These are phyloP conservation scores for Lecanicillium sp. DNA, from an alignment of 2,329 filamentous ascomycete species.

Conservation along the genomic window DNA sequence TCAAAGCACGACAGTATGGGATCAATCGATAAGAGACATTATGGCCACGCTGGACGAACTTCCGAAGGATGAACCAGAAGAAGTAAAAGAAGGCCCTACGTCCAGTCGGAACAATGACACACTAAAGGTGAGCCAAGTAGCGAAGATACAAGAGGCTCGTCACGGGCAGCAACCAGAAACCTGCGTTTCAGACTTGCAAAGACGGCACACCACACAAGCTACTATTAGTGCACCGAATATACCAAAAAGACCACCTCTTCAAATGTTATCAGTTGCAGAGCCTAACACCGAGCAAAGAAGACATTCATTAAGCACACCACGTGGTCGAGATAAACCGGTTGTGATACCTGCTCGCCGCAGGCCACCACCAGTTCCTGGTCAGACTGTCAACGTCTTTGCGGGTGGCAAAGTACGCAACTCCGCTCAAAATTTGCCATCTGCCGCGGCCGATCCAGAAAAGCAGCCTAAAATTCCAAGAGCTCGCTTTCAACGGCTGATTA, in stretches of 20 bases:
- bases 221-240: too few relatives aligned
- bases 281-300: too few relatives aligned
- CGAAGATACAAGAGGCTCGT: too few relatives aligned
- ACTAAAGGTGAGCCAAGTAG: too few relatives aligned
- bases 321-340: conserved; percentile 4
- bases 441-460: conserved; percentile 31
- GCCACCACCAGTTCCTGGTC: background rate
- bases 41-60: conserved; percentile 5
- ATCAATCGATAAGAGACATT: conserved; percentile 14
- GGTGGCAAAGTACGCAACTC: conserved; percentile 31
- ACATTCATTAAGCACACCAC: conserved; percentile 6
- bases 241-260: too few relatives aligned
- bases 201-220: too few relatives aligned
- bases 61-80: too few relatives aligned
- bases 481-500: conserved; percentile 18
- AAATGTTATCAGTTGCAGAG: too few relatives aligned
- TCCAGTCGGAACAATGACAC: too few relatives aligned
- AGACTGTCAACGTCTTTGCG: conserved; percentile 34
- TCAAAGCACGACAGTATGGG: conserved; percentile 17
- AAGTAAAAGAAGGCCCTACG: too few relatives aligned
- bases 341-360: background rate
- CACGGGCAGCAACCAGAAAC: too few relatives aligned
- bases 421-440: conserved; percentile 26
- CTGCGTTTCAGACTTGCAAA: too few relatives aligned
- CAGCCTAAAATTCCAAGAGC: conserved; percentile 29